These are phyloP conservation scores for Westerdykella sp. DNA, from an alignment of 2,329 filamentous ascomycete species.

Conservation along the genomic window DNA sequence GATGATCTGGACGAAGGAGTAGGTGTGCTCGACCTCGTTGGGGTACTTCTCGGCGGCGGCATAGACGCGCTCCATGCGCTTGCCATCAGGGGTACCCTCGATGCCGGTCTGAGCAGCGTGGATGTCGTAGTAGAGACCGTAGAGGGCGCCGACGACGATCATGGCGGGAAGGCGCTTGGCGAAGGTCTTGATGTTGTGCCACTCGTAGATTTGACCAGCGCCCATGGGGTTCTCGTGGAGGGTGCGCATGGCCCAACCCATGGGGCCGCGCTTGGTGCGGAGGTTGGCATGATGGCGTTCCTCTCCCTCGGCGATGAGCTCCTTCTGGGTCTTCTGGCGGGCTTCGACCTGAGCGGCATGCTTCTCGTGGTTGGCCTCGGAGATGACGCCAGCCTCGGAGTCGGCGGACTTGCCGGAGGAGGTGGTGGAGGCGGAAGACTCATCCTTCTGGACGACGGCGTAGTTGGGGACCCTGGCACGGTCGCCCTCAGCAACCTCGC, in stretches of 20 bases:
- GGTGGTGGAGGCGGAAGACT: constrained; percentile 35
- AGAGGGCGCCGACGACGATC: constrained; percentile 57
- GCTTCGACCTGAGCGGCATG: constrained; percentile 40
- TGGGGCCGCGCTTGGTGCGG: constrained; percentile 55
- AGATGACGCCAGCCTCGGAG: constrained; percentile 17
- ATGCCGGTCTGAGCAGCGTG: constrained; percentile 69
- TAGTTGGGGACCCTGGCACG: constrained; percentile 64
- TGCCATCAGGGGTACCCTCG: constrained; percentile 64
- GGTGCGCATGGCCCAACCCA: constrained; percentile 78
- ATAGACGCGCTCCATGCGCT: constrained; percentile 65
- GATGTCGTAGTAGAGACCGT: constrained; percentile 77
- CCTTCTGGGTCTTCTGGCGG: constrained; percentile 53
- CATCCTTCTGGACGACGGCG: constrained; percentile 63
- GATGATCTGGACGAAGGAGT: constrained; percentile 49
- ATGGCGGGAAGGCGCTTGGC: constrained; percentile 65
- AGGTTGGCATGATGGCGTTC: constrained; percentile 59
- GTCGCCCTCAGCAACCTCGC: constrained; percentile 51
- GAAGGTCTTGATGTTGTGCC: constrained; percentile 59
- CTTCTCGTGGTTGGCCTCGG: constrained; percentile 19
- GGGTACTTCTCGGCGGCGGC: constrained; percentile 36
- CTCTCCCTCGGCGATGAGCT: constrained; percentile 53
- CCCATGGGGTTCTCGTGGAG: constrained; percentile 70
- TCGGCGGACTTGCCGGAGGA: constrained; percentile 33
- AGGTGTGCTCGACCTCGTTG: constrained; percentile 36
- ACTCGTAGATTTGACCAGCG: constrained; percentile 66